Evolutionary conservation across 495 filamentous ascomycete species (phyloP), one percentile per base, ranked within the genome.

Genomic region (Aspergillus nidulans): DNA sequence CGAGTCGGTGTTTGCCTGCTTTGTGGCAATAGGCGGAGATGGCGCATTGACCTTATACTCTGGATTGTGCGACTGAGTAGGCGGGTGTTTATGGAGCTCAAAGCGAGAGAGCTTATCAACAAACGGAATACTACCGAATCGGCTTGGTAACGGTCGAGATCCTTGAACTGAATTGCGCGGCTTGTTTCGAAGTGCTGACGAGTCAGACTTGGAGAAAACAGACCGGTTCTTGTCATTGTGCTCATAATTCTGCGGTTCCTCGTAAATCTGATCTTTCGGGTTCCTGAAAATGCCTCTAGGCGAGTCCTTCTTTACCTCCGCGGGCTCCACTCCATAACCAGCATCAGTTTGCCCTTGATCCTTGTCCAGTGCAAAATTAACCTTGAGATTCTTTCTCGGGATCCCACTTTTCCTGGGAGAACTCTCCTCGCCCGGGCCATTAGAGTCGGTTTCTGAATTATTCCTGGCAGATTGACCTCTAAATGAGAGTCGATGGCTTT

Each of bases 231-330:
- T 55, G 60, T 73, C 60, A 23, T 62, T 63, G 16, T 49, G 58
- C 21, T 55, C 57, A 28, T 67, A 51, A 41, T 77, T 72, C 49
- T 85, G 80, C 2, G 87, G 85, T 58, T 96, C 91, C 68, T 96
- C 90, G 73, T 89, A 96, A 47, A 96, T 96, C 58, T 92, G 84
- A 56, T 95, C 90, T 26, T 86, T 81, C 4, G 87, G 78, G 42
- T 81, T 81, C 21, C 69, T 66, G 55, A 81, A 81, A 4, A 79
- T 69, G 6, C 71, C 73, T 47, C 65, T 73, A 5, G 68, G 70
- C 12, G 69, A 67, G 53, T 77, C 78, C 25, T 63, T 67, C 44
- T 69, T 73, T 21, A 68, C 60, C 25, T 66, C 70, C 38, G 68
- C 64, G 42, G 69, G 52, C 51, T 69, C 70, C 28, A 71, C 39